These are phyloP conservation scores for Erucastrum elatum DNA, from an alignment of 345 rosid species.

Conservation along the genomic window DNA sequence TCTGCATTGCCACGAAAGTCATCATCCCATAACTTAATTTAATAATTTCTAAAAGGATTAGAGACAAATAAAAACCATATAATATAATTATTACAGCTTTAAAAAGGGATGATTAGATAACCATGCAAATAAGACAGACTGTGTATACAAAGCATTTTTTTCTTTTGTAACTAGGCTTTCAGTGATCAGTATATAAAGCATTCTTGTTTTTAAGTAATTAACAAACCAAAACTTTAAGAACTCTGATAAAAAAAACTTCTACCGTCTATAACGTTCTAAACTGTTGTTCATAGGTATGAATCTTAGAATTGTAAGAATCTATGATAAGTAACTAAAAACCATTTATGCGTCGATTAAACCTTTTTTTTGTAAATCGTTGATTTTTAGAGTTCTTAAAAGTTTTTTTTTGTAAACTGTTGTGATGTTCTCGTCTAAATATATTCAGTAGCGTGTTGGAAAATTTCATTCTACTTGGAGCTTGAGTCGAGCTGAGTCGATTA, in stretches of 20 bases:
- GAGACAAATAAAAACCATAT: not conserved
- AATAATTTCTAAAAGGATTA: slow-evolving; percentile 4
- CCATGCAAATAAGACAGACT: not conserved
- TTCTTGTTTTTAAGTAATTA: not conserved
- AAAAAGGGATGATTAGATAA: not conserved
- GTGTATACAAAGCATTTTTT: slow-evolving; percentile 14
- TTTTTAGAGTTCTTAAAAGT: no score
- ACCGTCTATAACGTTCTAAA: not conserved
- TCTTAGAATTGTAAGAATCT: not conserved
- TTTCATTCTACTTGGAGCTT: not conserved
- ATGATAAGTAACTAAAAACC: not conserved
- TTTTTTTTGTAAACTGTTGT: not conserved
- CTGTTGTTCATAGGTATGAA: not conserved
- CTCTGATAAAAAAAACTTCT: not conserved
- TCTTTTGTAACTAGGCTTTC: no score
- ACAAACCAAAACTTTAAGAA: not conserved
- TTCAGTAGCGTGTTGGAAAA: not conserved
- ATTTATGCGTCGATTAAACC: not conserved
- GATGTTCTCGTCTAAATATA: not conserved
- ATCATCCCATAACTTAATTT: not conserved
- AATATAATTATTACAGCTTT: slow-evolving; percentile 26
- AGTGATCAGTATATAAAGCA: no score
- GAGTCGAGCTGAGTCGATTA: slow-evolving; percentile 1
- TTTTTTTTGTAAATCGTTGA: no score
- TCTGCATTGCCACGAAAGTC: slow-evolving; percentile 32